Evolutionary conservation across 2,329 filamentous ascomycete genomes (phyloP), one percentile per base, ranked within the genome.

Genomic region (Colletotrichum endophyticum): DNA sequence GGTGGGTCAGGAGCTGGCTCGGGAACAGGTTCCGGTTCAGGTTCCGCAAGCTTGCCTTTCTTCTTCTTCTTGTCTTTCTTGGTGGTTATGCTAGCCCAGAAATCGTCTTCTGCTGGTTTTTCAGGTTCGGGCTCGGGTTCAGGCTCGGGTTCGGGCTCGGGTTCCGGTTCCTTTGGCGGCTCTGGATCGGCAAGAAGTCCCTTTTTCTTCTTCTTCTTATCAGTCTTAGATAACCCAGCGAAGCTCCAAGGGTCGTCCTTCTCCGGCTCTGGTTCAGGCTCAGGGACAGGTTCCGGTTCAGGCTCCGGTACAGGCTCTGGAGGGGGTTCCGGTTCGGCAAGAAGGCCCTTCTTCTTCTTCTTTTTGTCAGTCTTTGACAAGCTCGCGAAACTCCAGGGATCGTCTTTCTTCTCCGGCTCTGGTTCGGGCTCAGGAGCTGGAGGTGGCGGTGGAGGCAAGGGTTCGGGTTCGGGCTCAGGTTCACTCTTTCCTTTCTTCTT

Each of bases 311-410:
- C 74, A 3, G 66, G 75, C 30, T 83, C 81, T 3, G 79, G 73
- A 56, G 71, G 53, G 27, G 62, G 69, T 15, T 75, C 78, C 34
- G 79, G 68, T 12, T 80, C 79, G 27, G 81, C 79, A 74, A 82
- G 79, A 44, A 79, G 77, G 22, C 81, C 82, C 62, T 80, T 81
- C 71, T 82, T 85, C 76, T 85, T 84, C 75, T 85, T 84, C 76
- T 86, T 87, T 78, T 84, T 88, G 30, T 81, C 80, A 78, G 84
- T 86, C 79, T 84, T 85, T 11, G 80, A 80, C 3, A 79, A 61
- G 25, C 76, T 57, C 16, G 79, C 72, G 72, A 76, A 80, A 49
- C 76, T 80, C 61, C 78, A 79, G 28, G 79, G 80, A 6, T 78
- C 78, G 6, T 77, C 77, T 12, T 79, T 78, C 36, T 72, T 71